Conservation (phyloP, 2,329 filamentous ascomycete genomes). For the Alternaria panax region DNA sequence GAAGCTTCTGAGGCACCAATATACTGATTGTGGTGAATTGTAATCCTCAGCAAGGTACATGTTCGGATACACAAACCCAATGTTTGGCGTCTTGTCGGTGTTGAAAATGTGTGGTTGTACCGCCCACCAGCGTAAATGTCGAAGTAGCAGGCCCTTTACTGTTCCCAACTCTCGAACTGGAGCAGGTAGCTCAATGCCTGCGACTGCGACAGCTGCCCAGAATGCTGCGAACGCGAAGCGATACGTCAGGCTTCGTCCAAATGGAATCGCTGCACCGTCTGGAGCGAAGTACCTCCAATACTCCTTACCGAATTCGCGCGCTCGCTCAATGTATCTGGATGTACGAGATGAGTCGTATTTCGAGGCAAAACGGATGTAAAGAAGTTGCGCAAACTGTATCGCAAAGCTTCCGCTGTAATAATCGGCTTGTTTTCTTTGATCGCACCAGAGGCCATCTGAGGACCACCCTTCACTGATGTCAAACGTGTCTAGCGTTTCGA, state of each 20-base stretch:
- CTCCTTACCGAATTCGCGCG: slow-evolving; percentile 51
- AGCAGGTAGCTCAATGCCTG: slow-evolving; percentile 50
- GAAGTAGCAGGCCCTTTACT: slow-evolving; percentile 59
- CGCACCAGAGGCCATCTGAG: slow-evolving; percentile 56
- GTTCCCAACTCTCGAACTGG: slow-evolving; percentile 51
- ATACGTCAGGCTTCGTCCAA: slow-evolving; percentile 61
- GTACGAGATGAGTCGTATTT: slow-evolving; percentile 53
- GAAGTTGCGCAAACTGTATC: slow-evolving; percentile 60
- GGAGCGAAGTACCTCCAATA: slow-evolving; percentile 61
- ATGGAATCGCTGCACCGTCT: slow-evolving; percentile 60
- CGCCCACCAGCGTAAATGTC: slow-evolving; percentile 61
- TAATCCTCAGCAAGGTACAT: slow-evolving; percentile 65
- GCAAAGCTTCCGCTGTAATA: slow-evolving; percentile 65
- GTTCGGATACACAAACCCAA: slow-evolving; percentile 58
- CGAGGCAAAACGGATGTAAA: slow-evolving; percentile 55
- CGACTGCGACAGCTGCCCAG: slow-evolving; percentile 56
- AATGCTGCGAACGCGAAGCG: slow-evolving; percentile 61
- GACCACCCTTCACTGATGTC: slow-evolving; percentile 58
- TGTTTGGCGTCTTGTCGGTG: slow-evolving; percentile 58
- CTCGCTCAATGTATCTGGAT: slow-evolving; percentile 49
- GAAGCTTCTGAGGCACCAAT: slow-evolving; percentile 63
- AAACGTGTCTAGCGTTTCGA: slow-evolving; percentile 56
- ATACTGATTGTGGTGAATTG: slow-evolving; percentile 64
- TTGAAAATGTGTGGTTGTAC: slow-evolving; percentile 55
- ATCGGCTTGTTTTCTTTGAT: slow-evolving; percentile 54